A percentile compares a stretch with the other conserved stretches of the same genome.
phyloP scores from a whole-genome alignment of 805 yeast genomes.

The Saccharomycopsis sp. region DNA sequence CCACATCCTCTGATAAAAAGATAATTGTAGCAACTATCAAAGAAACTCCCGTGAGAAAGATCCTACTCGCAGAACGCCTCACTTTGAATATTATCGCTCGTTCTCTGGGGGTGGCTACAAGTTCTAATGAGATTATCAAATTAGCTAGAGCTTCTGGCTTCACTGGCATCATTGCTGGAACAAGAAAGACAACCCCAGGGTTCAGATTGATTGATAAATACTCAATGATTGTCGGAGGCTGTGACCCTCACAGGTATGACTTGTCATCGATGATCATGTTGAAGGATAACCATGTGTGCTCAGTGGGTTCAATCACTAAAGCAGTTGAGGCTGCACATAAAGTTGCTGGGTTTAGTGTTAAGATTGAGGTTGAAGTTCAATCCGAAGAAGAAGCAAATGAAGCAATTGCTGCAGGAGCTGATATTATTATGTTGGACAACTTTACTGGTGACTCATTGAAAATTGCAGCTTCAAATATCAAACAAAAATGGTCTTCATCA shows the following conservation, averaged over 20 bases:
- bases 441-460: slow-evolving; percentile 62
- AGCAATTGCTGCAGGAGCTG: slow-evolving; percentile 94
- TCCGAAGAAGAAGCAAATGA: slow-evolving; percentile 80
- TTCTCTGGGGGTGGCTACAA: slow-evolving; percentile 83
- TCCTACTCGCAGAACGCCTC: slow-evolving; percentile 79
- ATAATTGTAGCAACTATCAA: slow-evolving; percentile 66
- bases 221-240: slow-evolving; percentile 93
- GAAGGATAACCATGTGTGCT: slow-evolving; percentile 89
- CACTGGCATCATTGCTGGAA: slow-evolving; percentile 85
- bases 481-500: slow-evolving; percentile 40
- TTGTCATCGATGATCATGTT: slow-evolving; percentile 92
- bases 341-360: slow-evolving; percentile 83
- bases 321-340: slow-evolving; percentile 73
- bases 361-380: slow-evolving; percentile 90
- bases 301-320: slow-evolving; percentile 83
- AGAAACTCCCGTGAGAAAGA: slow-evolving; percentile 69
- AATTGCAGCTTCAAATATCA: slow-evolving; percentile 57
- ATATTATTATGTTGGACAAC: slow-evolving; percentile 90
- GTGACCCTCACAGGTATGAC: slow-evolving; percentile 88
- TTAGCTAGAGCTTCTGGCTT: slow-evolving; percentile 66
- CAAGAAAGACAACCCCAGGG: slow-evolving; percentile 97
- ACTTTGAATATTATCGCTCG: slow-evolving; percentile 78
- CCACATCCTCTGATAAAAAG: slow-evolving; percentile 36
- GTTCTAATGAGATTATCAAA: slow-evolving; percentile 47
- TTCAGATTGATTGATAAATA: slow-evolving; percentile 82